Base-by-base conservation (phyloP, 75 land plant species). In the Pinus tabuliformis region DNA sequence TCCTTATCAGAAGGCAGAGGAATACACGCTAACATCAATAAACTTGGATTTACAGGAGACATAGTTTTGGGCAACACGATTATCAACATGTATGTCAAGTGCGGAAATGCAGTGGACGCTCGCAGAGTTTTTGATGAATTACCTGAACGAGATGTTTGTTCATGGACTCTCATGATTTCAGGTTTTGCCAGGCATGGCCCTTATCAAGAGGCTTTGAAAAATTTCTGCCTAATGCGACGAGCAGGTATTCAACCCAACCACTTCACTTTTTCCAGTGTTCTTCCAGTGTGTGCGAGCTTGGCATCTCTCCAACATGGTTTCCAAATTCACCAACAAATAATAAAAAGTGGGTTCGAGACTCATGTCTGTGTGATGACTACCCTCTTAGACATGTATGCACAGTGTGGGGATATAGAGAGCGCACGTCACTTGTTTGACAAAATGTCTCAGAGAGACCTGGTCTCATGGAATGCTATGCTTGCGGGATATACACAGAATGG, bases 331-430 rank as follows among this genome's bases (percentile, higher is more conserved):
- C 72, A 74, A 39, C 82, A 81, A 61, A 62, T 84, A 7, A 49
- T 78, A 30, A 70, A 80, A 56, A 75, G 54, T 20, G 81, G 80
- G 3, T 70, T 73, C 54, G 83, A 83, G 65, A 58, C 63, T 5
- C 89, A 89, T 68, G 71, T 60, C 7, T 16, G 82, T 37, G 80
- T 93, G 20, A 30, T 84, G 42, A 87, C 86, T 78, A 66, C 91
- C 4, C 74, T 93, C 36, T 59, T 91, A 63, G 93, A 89, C 75
- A 80, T 85, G 63, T 93, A 91, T 87, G 80, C 85, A 16, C 91
- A 89, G 52, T 89, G 89, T 71, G 81, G 79, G 28, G 56, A 57
- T 26, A 49, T 89, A 12, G 80, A 76, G 6, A 70, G 57, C 45
- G 86, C 86, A 37, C 58, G 75, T 3, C 4, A n/a, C 5, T 52